phyloP scores from a whole-genome alignment of 371 early-diverging fungal species.

The Lichtheimia hyalospora region DNA sequence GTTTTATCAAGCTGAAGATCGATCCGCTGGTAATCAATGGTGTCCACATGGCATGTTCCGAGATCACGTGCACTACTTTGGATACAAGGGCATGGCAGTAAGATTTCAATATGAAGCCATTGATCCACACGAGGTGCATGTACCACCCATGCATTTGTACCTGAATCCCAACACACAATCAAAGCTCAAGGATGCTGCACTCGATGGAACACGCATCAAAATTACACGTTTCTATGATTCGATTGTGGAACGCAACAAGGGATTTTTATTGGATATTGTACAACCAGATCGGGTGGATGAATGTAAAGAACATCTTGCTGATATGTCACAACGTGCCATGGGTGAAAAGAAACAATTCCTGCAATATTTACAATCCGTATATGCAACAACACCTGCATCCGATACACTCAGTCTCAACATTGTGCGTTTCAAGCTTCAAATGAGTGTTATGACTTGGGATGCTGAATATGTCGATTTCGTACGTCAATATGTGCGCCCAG shows the following conservation, averaged over 20 bases:
- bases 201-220: constrained; percentile 53
- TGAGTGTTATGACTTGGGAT: constrained; percentile 83
- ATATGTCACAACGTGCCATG: constrained; percentile 63
- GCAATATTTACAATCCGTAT: constrained; percentile 80
- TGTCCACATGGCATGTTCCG: constrained; percentile 86
- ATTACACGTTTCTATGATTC: constrained; percentile 77
- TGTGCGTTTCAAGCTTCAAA: constrained; percentile 73
- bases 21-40: constrained; percentile 58
- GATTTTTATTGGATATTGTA: constrained; percentile 66
- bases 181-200: constrained; percentile 64
- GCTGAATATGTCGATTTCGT: constrained; percentile 77
- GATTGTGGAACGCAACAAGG: constrained; percentile 64
- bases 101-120: constrained; percentile 80
- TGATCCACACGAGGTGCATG: constrained; percentile 77
- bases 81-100: constrained; percentile 73
- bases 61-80: constrained; percentile 86
- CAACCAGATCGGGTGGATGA: constrained; percentile 61
- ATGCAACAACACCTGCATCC: constrained; percentile 71
- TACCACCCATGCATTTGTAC: constrained; percentile 79
- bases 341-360: constrained; percentile 80
- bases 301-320: constrained; percentile 63
- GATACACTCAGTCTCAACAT: constrained; percentile 81
- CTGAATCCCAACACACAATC: constrained; percentile 60
- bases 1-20: constrained; percentile 71
- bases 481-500: constrained; percentile 75